A percentile compares a stretch with the other conserved stretches of the same genome.
phyloP scores from a whole-genome alignment of 345 rosid species.

The Euphorbia pulcherrima region DNA sequence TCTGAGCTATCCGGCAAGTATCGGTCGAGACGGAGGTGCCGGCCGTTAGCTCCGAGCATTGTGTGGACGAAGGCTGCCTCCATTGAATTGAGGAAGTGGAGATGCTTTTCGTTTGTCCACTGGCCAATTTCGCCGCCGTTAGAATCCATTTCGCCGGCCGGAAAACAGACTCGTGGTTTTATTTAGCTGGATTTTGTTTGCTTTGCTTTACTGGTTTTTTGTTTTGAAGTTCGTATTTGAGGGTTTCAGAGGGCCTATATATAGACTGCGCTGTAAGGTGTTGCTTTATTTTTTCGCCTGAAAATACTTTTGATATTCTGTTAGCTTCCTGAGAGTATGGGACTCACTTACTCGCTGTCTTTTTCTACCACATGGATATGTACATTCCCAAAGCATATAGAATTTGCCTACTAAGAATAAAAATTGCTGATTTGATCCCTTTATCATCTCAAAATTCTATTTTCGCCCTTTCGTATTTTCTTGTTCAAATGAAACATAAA shows the following conservation, averaged over 20 bases:
- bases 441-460: not conserved
- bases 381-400: not conserved
- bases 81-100: conserved; percentile 35
- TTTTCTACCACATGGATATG: not conserved
- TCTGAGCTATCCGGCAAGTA: conserved; percentile 45
- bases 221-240: not conserved
- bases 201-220: not conserved
- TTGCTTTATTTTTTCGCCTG: not conserved
- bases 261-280: not conserved
- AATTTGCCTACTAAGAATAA: not conserved
- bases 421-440: not conserved
- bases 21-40: conserved; percentile 40
- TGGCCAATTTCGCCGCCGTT: conserved; percentile 3
- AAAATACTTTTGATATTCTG: not conserved
- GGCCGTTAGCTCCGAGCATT: conserved; percentile 28
- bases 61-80: conserved; percentile 48
- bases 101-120: conserved; percentile 54
- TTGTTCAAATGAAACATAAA: too few relatives aligned
- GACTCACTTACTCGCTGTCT: not conserved
- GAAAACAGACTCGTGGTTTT: not conserved
- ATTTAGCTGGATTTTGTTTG: not conserved
- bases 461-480: not conserved
- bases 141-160: conserved; percentile 17
- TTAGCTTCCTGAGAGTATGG: not conserved
- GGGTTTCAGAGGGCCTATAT: not conserved